A percentile compares a stretch with the other conserved stretches of the same genome.
phyloP scores from a whole-genome alignment of 2,329 filamentous ascomycete species.

The Microcyclospora pomicola region DNA sequence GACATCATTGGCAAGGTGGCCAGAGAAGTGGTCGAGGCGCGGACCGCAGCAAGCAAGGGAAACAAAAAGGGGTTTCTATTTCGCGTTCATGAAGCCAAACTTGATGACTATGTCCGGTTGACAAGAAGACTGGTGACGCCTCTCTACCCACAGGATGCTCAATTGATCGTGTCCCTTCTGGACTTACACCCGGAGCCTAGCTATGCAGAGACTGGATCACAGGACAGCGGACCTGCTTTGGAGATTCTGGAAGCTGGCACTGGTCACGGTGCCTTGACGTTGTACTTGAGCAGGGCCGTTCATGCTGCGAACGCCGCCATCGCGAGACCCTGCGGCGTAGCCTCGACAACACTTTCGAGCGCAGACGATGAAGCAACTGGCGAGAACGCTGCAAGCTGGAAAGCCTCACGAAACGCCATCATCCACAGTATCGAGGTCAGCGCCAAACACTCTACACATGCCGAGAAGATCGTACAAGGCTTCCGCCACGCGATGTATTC shows the following conservation, averaged over 20 bases:
- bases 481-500: constrained; percentile 60
- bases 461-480: constrained; percentile 48
- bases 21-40: constrained; percentile 42
- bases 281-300: constrained; percentile 62
- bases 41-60: neutral
- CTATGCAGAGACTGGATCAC: neutral
- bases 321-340: constrained; percentile 15
- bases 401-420: constrained; percentile 45
- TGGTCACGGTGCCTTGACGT: constrained; percentile 66
- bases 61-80: constrained; percentile 21
- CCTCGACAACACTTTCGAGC: constrained; percentile 2
- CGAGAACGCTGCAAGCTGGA: constrained; percentile 23
- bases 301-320: constrained; percentile 53
- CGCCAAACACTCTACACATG: constrained; percentile 47
- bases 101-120: constrained; percentile 59
- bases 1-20: constrained; percentile 51
- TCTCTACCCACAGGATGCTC: constrained; percentile 63
- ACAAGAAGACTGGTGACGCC: constrained; percentile 62
- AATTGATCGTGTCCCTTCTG: constrained; percentile 59
- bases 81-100: constrained; percentile 49
- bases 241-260: constrained; percentile 77
- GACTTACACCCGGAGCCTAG: constrained; percentile 50
- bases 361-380: constrained; percentile 13
- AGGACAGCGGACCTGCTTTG: constrained; percentile 26
- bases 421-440: constrained; percentile 61